A percentile compares a stretch with the other conserved stretches of the same genome.
Evolutionary conservation across 495 filamentous ascomycete species (phyloP).

Genomic region (Xylaria sp.): DNA sequence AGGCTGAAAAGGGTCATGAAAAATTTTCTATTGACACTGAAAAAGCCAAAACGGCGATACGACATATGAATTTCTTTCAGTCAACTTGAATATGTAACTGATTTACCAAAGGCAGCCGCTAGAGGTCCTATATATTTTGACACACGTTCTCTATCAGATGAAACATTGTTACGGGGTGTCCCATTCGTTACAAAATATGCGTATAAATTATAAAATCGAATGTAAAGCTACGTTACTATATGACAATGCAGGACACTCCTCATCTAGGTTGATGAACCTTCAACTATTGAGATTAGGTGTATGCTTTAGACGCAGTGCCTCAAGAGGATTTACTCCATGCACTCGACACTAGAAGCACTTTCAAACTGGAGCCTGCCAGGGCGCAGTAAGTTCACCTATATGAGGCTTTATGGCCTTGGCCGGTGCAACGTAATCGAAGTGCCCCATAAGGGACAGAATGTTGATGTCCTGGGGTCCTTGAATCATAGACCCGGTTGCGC

Average conservation of each 20-base stretch:
- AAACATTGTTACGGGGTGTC: background rate
- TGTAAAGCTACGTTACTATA: too few relatives aligned
- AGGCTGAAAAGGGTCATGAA: too few relatives aligned
- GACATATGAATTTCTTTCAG: background rate
- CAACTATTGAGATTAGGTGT: too few relatives aligned
- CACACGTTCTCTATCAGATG: background rate
- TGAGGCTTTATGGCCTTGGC: constrained; percentile 13
- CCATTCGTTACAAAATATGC: background rate
- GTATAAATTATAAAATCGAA: background rate
- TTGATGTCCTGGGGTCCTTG: constrained; percentile 10
- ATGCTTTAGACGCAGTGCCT: background rate
- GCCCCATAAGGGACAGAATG: background rate
- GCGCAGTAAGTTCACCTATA: constrained; percentile 10
- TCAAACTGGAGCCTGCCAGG: constrained; percentile 12
- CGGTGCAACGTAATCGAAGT: constrained; percentile 15
- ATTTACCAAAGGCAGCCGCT: background rate
- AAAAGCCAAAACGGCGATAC: background rate
- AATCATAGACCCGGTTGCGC: background rate
- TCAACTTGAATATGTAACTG: background rate
- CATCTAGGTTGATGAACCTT: background rate
- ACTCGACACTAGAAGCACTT: background rate
- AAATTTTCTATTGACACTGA: background rate
- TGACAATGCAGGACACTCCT: background rate
- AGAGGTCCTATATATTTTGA: background rate
- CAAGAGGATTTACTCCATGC: background rate